phyloP scores from a whole-genome alignment of 805 yeast genomes.

The Maudiozyma pseudohumilis region DNA sequence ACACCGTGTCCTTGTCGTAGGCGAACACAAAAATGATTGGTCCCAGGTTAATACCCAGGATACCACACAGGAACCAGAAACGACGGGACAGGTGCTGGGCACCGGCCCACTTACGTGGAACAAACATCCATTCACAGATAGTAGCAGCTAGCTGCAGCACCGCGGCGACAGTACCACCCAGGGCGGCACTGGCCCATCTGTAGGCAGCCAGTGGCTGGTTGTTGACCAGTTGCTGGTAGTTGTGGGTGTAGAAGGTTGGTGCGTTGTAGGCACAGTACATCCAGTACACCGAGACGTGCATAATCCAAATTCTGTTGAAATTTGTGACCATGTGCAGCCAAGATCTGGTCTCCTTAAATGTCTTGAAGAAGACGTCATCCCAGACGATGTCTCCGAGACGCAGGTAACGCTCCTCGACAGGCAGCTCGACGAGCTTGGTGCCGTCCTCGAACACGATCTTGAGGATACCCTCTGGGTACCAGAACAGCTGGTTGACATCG shows the following conservation, averaged over 20 bases:
- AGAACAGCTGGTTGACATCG: slow-evolving; percentile 95
- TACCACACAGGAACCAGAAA: slow-evolving; percentile 57
- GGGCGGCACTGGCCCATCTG: slow-evolving; percentile 85
- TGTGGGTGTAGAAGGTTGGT: slow-evolving; percentile 79
- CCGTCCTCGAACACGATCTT: slow-evolving; percentile 77
- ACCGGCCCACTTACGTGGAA: slow-evolving; percentile 98
- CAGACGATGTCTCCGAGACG: slow-evolving; percentile 88
- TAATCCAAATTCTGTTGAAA: slow-evolving; percentile 96
- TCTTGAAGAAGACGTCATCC: slow-evolving; percentile 87
- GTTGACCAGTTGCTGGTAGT: slow-evolving; percentile 73
- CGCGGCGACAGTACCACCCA: slow-evolving; percentile 85
- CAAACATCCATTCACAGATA: slow-evolving; percentile 86
- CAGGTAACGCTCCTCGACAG: slow-evolving; percentile 79
- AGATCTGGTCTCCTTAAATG: slow-evolving; percentile 90
- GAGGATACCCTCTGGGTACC: slow-evolving; percentile 99
- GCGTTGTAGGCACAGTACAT: slow-evolving; percentile 90
- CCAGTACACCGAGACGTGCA: slow-evolving; percentile 87
- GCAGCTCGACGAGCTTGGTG: slow-evolving; percentile 80
- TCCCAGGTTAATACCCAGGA: slow-evolving; percentile 65
- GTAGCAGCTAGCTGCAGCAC: slow-evolving; percentile 81
- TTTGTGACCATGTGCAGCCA: slow-evolving; percentile 95
- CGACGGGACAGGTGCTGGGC: slow-evolving; percentile 94
- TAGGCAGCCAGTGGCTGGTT: slow-evolving; percentile 86
- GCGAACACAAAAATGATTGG: slow-evolving; percentile 81
- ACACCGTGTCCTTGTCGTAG: slow-evolving; percentile 57